Conservation (phyloP, 352 stramenopile genomes). For the Globisporangium paddicum region DNA sequence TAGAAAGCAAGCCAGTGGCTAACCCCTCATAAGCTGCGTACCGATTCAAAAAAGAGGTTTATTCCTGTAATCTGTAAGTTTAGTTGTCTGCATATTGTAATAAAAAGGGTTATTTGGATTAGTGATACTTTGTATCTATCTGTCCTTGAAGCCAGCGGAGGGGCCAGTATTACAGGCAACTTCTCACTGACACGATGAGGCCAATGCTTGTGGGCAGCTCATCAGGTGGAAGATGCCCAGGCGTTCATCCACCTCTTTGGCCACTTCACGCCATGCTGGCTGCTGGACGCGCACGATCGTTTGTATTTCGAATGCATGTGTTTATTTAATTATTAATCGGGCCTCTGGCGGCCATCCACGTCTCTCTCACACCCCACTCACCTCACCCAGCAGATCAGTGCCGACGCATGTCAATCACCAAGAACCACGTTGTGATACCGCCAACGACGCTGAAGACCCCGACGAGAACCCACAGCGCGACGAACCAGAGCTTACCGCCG, state of each 20-base stretch:
- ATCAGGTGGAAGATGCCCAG: too few species aligned
- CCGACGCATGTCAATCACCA: neutral
- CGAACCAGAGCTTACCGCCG: constrained; percentile 11
- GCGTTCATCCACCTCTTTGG: neutral
- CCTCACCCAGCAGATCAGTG: neutral
- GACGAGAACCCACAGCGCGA: constrained; percentile 20
- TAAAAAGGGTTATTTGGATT: too few species aligned
- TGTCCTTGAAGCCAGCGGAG: neutral
- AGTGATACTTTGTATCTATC: too few species aligned
- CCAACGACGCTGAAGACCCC: constrained; percentile 25
- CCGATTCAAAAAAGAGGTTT: too few species aligned
- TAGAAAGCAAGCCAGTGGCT: too few species aligned
- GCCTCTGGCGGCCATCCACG: too few species aligned
- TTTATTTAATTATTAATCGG: neutral
- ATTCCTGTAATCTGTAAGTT: too few species aligned
- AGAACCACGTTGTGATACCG: constrained; percentile 14
- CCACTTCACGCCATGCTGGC: too few species aligned
- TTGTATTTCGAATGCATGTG: too few species aligned
- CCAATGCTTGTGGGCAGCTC: neutral
- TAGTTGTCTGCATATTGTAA: too few species aligned
- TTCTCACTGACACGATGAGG: neutral
- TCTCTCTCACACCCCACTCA: neutral
- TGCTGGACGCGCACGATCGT: too few species aligned
- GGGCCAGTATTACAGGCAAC: neutral
- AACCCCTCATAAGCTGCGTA: too few species aligned